Base-by-base conservation (phyloP, 176 grass and related monocot species). In the Elaeis guineensis region DNA sequence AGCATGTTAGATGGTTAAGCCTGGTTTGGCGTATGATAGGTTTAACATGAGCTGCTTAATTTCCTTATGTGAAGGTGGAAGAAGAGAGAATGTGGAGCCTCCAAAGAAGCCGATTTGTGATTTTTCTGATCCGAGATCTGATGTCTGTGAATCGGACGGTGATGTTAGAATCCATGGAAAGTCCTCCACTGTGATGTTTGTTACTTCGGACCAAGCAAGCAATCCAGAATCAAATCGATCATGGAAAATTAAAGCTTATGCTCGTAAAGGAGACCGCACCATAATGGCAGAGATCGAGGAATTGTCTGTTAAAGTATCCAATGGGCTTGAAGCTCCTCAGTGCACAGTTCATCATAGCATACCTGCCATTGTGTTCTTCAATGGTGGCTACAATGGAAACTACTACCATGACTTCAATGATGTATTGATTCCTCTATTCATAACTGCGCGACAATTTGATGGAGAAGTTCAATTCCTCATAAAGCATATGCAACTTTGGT, bases 341-440 rank as follows among this genome's bases (percentile, higher is more conserved):
- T 95, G 89, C 83, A 72, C 72, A 18, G 63, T 75, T 18, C 72
- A 59, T 3, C 66, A 95, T 55, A 56, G 64, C 55, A 54, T 28
- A 4, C 79, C 85, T 0, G 85, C 66, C 16, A 51, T 95, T 12
- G 53, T 95, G 23, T 86, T 95, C 58, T 75, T 69, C 39, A 74
- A 86, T 6, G 89, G 89, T 48, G 89, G 89, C n/a, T 73, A 74
- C 2, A 67, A 63, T 1, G 84, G 84, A 22, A 94, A 94, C 76
- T 83, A 78, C 64, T 94, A 71, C 77, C 89, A 94, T 63, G 84
- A 84, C 70, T 94, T 94, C 71, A 82, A 65, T 56, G 89, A 94
- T 64, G 63, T 80, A 25, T 65, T 95, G 12, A 75, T 95, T n/a
- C 90, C 90, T 5, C 79, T 95, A 12, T 95, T 81, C 79, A 69